Base-by-base conservation (phyloP, 257 asterid genomes). In the Nicotiana undulata region DNA sequence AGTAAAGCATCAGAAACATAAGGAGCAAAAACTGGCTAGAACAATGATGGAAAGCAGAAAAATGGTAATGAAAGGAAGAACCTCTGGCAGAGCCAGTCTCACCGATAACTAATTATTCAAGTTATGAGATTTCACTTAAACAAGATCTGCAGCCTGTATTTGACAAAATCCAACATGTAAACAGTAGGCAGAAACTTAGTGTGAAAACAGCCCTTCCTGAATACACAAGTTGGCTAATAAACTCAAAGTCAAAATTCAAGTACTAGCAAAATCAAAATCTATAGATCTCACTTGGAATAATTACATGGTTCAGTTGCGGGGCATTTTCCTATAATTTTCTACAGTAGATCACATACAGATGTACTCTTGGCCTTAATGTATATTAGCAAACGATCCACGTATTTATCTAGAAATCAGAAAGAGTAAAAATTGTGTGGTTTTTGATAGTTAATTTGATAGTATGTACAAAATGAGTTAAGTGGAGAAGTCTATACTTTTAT, bases 401-500 rank as follows among this genome's bases (percentile, higher is more conserved):
- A 20, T 74, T 74, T 49, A 46, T 22, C 20, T 49, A 74, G 22
- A 49, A 49, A 49, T 16, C 79, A 49, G 61, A 15, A 24, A 24
- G 61, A 49, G 79, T 46, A 49, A 22, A 46, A 13, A 49, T 59
- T 24, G 8, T 7, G 26, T 49, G 40, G 24, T 15, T 37, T 49
- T 74, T 26, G 61, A 74, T n/a, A 49, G 40, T 15, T 46, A 46
- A 8, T 49, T 49, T 8, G 44, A 15, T 49, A 49, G 61, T 26
- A 22, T 24, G 61, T 22, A 5, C 59, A 70, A 11, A 24, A 24
- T n/a, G 26, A 13, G 61, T 74, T 72, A 26, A 49, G 61, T 59
- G 76, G 75, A 46, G 74, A 46, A 31, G 67, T 28, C 61, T 63
- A 37, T 88, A 92, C 99, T 87, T 83, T 91, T 77, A 95, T 95